Conservation (phyloP, 345 rosid genomes). For the Dipteronia sinensis region DNA sequence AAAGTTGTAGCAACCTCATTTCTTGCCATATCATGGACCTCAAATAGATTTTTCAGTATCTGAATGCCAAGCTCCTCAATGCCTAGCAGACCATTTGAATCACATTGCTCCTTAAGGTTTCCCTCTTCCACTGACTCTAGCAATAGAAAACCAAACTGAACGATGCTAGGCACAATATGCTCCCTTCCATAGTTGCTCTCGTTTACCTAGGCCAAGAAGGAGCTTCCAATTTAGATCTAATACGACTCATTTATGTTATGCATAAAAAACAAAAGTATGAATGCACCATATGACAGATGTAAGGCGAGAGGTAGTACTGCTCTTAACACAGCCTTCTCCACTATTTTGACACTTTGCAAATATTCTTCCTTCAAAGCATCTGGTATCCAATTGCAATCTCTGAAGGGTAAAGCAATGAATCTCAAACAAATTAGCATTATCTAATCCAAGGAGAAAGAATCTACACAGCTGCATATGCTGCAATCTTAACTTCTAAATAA, state of each 20-base stretch:
- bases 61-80: constrained; percentile 68
- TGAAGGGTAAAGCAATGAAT: constrained; percentile 33
- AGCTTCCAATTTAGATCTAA: not conserved
- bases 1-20: constrained; percentile 58
- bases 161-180: constrained; percentile 73
- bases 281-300: constrained; percentile 4
- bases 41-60: constrained; percentile 70
- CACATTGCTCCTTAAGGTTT: constrained; percentile 32
- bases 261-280: not conserved
- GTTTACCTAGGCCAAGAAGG: constrained; percentile 49
- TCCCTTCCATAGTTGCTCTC: constrained; percentile 81
- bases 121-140: constrained; percentile 66
- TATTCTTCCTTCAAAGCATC: constrained; percentile 56
- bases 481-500: constrained; percentile 6
- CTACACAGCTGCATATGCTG: not conserved
- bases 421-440: constrained; percentile 14
- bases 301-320: constrained; percentile 50
- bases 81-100: constrained; percentile 52
- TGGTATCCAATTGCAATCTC: constrained; percentile 76
- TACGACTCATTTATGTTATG: constrained; percentile 2
- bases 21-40: constrained; percentile 83
- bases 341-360: constrained; percentile 45
- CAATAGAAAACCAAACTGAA: constrained; percentile 68
- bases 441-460: not conserved
- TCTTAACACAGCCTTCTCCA: constrained; percentile 69